Percentiles rank a stretch among this genome's conserved stretches.
Evolutionary conservation across 2,329 filamentous ascomycete genomes (phyloP).

Genomic region (Fusarium pininemorale): DNA sequence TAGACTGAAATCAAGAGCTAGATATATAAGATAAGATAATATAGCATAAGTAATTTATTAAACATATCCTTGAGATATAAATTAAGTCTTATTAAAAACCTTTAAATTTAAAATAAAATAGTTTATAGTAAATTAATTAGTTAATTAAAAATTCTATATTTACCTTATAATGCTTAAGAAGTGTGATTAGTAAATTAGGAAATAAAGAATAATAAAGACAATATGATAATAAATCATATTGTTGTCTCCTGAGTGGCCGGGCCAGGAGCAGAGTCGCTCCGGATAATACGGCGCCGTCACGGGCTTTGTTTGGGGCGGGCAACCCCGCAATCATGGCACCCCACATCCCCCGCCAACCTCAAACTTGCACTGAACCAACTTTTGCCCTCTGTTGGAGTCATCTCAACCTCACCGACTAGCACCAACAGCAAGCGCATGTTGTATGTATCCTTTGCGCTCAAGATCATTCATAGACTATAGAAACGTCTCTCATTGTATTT

Average conservation of each 20-base stretch:
- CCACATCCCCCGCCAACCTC: constrained; percentile 19
- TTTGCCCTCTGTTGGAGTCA: background rate
- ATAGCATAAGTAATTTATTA: background rate
- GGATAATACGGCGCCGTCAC: constrained; percentile 22
- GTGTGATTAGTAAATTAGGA: background rate
- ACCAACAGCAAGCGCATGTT: background rate
- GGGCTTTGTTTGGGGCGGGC: constrained; percentile 21
- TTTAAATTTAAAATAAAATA: background rate
- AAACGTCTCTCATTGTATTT: background rate
- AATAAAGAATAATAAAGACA: background rate
- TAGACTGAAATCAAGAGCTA: background rate
- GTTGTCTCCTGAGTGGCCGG: background rate
- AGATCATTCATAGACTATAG: background rate
- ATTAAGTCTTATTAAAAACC: no score
- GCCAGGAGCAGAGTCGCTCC: constrained; percentile 6
- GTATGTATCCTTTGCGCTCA: background rate
- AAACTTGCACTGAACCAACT: constrained; percentile 9
- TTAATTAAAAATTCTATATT: no score
- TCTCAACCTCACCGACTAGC: background rate
- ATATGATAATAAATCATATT: background rate
- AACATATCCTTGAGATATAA: background rate
- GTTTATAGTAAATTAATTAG: no score
- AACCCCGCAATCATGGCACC: constrained; percentile 28
- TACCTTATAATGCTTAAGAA: background rate
- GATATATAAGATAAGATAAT: background rate